Evolutionary conservation across 2,329 filamentous ascomycete species (phyloP).

Genomic region (Ilyonectria destructans): DNA sequence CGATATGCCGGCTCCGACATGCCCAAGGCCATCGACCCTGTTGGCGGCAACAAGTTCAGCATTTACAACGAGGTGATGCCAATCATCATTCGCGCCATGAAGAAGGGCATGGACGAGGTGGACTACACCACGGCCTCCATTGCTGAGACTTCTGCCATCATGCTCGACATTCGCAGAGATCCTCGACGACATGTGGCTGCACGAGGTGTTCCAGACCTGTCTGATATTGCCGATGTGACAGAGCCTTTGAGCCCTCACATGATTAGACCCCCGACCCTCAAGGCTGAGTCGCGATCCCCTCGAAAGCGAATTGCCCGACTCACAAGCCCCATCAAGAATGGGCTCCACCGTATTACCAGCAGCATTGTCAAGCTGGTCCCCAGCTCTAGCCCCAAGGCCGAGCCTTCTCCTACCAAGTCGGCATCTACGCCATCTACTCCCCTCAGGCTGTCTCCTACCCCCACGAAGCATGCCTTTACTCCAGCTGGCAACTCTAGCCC

Average conservation of each 20-base stretch:
- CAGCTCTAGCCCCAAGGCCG: conserved; percentile 39
- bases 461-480: conserved; percentile 28
- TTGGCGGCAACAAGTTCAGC: conserved; percentile 48
- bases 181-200: conserved; percentile 45
- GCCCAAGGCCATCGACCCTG: conserved; percentile 28
- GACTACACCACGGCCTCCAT: conserved; percentile 49
- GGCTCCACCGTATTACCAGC: conserved; percentile 48
- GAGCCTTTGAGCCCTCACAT: conserved; percentile 50
- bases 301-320: conserved; percentile 51
- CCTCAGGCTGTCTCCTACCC: conserved; percentile 37
- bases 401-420: conserved; percentile 53
- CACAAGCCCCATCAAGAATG: conserved; percentile 47
- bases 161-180: conserved; percentile 42
- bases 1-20: conserved; percentile 44
- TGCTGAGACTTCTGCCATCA: conserved; percentile 40
- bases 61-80: conserved; percentile 48
- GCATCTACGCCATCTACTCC: conserved; percentile 48
- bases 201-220: conserved; percentile 45
- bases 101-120: conserved; percentile 42
- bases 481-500: conserved; percentile 37
- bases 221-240: conserved; percentile 49
- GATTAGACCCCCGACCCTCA: conserved; percentile 41
- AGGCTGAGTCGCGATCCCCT: conserved; percentile 51
- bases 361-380: conserved; percentile 52
- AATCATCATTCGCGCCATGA: conserved; percentile 45